A percentile compares a stretch with the other conserved stretches of the same genome.
Conservation (phyloP, 345 rosid species). For the Passiflora organensis region DNA sequence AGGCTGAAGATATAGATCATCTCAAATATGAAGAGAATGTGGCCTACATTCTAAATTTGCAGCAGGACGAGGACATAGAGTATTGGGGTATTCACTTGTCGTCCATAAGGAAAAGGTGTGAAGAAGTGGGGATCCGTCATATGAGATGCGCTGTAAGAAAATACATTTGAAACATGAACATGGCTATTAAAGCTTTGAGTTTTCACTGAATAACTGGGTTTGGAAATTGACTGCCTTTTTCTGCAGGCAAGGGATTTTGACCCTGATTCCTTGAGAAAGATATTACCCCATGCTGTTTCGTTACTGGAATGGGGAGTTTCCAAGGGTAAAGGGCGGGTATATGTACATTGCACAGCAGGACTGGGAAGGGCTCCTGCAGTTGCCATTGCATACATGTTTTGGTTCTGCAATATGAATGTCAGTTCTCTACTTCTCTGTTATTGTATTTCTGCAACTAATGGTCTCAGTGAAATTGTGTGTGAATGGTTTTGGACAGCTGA, state of each 20-base stretch:
- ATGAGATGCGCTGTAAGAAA: conserved; percentile 83
- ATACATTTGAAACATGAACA: not conserved
- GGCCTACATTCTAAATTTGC: conserved; percentile 84
- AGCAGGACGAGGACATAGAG: conserved; percentile 80
- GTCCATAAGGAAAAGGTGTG: conserved; percentile 48
- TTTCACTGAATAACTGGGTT: not conserved
- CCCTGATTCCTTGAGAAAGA: conserved; percentile 73
- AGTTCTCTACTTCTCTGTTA: conserved; percentile 19
- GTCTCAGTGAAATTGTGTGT: not conserved
- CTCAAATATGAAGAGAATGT: conserved; percentile 65
- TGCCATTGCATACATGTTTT: conserved; percentile 78
- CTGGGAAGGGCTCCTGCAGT: conserved; percentile 95
- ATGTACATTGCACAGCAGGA: conserved; percentile 92
- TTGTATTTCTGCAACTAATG: too few relatives aligned
- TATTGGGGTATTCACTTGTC: conserved; percentile 72
- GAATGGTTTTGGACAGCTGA: conserved; percentile 39
- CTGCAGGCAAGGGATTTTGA: conserved; percentile 78
- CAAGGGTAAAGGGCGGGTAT: conserved; percentile 70
- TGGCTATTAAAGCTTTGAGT: not conserved
- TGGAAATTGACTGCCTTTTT: not conserved
- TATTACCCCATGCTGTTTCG: conserved; percentile 76
- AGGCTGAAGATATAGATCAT: conserved; percentile 75
- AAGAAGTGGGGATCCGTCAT: conserved; percentile 58
- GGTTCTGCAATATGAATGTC: conserved; percentile 75
- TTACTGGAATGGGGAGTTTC: conserved; percentile 80